Conservation (phyloP, 257 asterid genomes). For the Salvia hispanica region DNA sequence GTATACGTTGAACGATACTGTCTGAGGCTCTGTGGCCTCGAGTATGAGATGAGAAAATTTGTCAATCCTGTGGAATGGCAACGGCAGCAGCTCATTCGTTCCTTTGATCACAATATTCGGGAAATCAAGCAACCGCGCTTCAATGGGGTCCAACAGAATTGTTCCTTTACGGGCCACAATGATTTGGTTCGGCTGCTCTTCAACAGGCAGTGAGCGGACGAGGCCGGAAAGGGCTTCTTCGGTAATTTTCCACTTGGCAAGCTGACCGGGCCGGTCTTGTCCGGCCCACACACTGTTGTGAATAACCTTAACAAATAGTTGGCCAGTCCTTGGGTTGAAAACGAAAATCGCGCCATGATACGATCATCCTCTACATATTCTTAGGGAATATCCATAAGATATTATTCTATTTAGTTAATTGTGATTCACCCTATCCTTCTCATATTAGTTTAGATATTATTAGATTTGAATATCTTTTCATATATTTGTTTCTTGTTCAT, state of each 20-base stretch:
- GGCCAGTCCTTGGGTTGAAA: constrained; percentile 97
- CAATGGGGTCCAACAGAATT: constrained; percentile 98
- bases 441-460: no score
- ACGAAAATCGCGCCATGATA: constrained; percentile 99
- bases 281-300: constrained; percentile 99
- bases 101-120: constrained; percentile 97
- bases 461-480: no score
- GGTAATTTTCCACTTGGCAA: constrained; percentile 99
- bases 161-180: constrained; percentile 97
- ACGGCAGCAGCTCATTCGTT: constrained; percentile 92
- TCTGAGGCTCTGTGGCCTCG: constrained; percentile 97
- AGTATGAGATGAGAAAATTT: constrained; percentile 94
- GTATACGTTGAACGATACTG: constrained; percentile 94
- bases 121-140: constrained; percentile 96
- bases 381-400: no score
- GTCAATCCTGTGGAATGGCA: constrained; percentile 99
- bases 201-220: constrained; percentile 94
- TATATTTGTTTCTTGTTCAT: no score
- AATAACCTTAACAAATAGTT: constrained; percentile 89
- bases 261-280: constrained; percentile 96
- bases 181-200: constrained; percentile 96
- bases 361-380: no score
- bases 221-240: constrained; percentile 99
- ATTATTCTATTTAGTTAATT: no score
- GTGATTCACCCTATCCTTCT: no score